Conservation (phyloP, 2,329 filamentous ascomycete species). For the Trichoderma sp. region DNA sequence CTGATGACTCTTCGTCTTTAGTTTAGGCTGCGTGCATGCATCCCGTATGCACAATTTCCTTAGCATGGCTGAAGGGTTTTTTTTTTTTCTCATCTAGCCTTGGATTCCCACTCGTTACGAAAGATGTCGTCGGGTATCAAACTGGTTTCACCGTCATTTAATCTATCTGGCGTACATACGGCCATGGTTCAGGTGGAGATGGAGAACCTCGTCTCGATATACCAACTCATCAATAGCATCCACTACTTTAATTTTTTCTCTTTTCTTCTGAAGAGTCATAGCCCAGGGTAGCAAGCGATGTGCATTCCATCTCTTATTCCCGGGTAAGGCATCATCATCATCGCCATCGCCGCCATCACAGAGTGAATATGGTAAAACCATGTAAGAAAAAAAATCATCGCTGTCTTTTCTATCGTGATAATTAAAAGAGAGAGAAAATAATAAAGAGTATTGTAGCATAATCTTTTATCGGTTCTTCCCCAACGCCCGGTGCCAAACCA, state of each 20-base stretch:
- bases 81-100: background rate
- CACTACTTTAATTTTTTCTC: background rate
- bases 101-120: background rate
- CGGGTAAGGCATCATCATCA: background rate
- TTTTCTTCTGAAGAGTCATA: background rate
- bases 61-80: background rate
- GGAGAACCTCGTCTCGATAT: background rate
- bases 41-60: background rate
- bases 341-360: background rate
- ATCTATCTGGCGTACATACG: conserved; percentile 13
- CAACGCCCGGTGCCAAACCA: conserved; percentile 11
- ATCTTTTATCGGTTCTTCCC: conserved; percentile 5
- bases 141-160: background rate
- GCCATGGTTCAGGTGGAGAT: background rate
- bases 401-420: conserved; percentile 22
- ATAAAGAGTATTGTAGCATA: background rate
- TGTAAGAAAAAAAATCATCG: background rate
- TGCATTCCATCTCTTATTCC: background rate
- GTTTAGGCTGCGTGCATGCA: background rate
- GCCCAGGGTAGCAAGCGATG: background rate
- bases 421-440: background rate
- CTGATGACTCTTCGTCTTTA: conserved; percentile 3
- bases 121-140: conserved; percentile 9
- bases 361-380: background rate
- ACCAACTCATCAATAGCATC: background rate